These are phyloP conservation scores for Cercospora brassicicola DNA, from an alignment of 2,329 filamentous ascomycete species.

Conservation along the genomic window DNA sequence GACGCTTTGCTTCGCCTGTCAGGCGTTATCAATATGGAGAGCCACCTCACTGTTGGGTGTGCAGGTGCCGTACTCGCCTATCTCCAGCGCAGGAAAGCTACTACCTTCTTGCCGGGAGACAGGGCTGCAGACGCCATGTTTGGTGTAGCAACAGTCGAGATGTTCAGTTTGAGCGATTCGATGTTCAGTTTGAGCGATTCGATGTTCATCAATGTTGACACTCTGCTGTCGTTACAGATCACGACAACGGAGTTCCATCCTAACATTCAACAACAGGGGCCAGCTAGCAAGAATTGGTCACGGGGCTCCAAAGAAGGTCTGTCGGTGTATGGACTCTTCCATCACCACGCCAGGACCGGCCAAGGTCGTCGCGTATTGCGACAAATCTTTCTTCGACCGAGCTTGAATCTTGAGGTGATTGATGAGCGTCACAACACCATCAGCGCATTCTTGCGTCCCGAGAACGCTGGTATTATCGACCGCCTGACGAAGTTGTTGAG, in stretches of 20 bases:
- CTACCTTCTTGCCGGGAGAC: conserved; percentile 63
- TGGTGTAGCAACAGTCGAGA: conserved; percentile 64
- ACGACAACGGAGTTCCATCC: conserved; percentile 80
- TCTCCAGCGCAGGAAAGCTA: conserved; percentile 66
- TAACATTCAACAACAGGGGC: conserved; percentile 73
- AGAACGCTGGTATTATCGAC: conserved; percentile 61
- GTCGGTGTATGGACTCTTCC: conserved; percentile 81
- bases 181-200: conserved; percentile 67
- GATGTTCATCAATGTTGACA: conserved; percentile 79
- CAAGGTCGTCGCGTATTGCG: conserved; percentile 75
- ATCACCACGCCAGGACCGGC: conserved; percentile 69
- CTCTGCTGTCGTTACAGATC: conserved; percentile 79
- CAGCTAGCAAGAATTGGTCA: conserved; percentile 56
- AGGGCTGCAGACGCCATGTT: conserved; percentile 57
- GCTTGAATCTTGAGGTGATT: conserved; percentile 66
- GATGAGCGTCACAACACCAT: conserved; percentile 70
- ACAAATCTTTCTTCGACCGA: conserved; percentile 80
- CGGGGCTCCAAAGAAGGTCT: conserved; percentile 72
- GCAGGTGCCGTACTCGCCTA: conserved; percentile 83
- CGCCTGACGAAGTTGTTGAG: conserved; percentile 63
- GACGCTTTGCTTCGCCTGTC: conserved; percentile 68
- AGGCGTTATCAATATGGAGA: conserved; percentile 72
- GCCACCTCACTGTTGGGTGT: conserved; percentile 73
- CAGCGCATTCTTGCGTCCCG: conserved; percentile 62
- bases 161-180: conserved; percentile 67